Evolutionary conservation across 805 yeast species (phyloP).

Genomic region (Pichia membranifaciens): DNA sequence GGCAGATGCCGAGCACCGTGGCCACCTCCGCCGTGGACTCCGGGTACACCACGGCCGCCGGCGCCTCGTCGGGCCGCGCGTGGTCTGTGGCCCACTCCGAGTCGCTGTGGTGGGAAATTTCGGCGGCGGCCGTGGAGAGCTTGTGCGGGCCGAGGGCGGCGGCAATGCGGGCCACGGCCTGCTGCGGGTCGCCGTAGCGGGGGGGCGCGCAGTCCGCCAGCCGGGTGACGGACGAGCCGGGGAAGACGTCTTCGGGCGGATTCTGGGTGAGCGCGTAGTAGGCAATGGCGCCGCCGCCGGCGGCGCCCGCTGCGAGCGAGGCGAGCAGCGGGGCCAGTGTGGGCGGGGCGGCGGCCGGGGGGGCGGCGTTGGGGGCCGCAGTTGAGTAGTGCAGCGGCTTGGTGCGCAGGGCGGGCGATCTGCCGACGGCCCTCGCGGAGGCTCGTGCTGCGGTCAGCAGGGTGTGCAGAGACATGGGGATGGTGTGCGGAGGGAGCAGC

Average conservation of each 20-base stretch:
- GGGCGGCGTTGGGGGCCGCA: too few relatives aligned
- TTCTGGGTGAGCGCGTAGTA: constrained; percentile 17
- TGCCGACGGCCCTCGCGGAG: too few relatives aligned
- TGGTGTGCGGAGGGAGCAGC: too few relatives aligned
- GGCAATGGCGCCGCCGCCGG: constrained; percentile 20
- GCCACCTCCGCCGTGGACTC: constrained; percentile 63
- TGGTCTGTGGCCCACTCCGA: constrained; percentile 32
- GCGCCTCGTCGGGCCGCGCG: constrained; percentile 29
- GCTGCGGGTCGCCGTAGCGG: constrained; percentile 45
- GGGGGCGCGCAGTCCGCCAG: constrained; percentile 42
- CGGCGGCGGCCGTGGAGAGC: constrained; percentile 34
- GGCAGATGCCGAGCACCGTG: constrained; percentile 53
- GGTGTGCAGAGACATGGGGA: too few relatives aligned
- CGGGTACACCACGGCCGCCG: constrained; percentile 53
- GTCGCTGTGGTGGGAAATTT: constrained; percentile 29
- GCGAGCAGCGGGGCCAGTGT: not conserved
- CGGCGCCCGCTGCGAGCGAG: constrained; percentile 1
- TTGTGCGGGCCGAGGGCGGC: constrained; percentile 48
- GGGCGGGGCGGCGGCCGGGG: too few relatives aligned
- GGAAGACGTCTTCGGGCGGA: constrained; percentile 26
- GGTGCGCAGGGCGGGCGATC: too few relatives aligned
- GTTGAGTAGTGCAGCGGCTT: too few relatives aligned
- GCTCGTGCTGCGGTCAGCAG: too few relatives aligned
- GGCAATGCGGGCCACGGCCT: constrained; percentile 43
- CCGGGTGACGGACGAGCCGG: constrained; percentile 42